A percentile compares a stretch with the other conserved stretches of the same genome.
phyloP scores from a whole-genome alignment of 306 rosid species.

The Acmispon strigosus region DNA sequence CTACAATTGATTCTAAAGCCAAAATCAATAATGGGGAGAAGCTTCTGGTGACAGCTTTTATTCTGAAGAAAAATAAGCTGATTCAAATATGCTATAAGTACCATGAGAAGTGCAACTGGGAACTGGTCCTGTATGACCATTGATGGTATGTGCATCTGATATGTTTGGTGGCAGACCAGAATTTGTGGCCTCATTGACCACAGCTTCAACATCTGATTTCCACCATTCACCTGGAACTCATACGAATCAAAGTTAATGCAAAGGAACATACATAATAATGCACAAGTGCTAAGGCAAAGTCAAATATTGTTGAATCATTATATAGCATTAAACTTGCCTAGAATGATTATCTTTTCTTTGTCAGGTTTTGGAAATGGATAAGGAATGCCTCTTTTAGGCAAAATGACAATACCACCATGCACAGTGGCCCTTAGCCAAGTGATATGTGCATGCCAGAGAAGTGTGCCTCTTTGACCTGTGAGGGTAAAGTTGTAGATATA shows the following conservation, averaged over 20 bases:
- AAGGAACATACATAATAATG: background rate
- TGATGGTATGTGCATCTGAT: slow-evolving; percentile 68
- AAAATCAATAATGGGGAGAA: too few relatives aligned
- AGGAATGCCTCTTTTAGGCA: slow-evolving; percentile 53
- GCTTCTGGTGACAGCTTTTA: too few relatives aligned
- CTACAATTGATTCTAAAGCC: too few relatives aligned
- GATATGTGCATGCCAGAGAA: slow-evolving; percentile 80
- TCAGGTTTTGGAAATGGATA: slow-evolving; percentile 67
- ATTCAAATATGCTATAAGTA: slow-evolving; percentile 8
- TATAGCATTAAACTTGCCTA: slow-evolving; percentile 29
- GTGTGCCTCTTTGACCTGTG: slow-evolving; percentile 69
- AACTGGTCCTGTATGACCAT: slow-evolving; percentile 56
- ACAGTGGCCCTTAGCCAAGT: slow-evolving; percentile 73
- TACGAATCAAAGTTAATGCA: background rate
- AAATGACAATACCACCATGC: slow-evolving; percentile 63
- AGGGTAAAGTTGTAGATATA: slow-evolving; percentile 61
- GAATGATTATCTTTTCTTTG: slow-evolving; percentile 45
- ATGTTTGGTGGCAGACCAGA: slow-evolving; percentile 60
- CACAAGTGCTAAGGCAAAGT: background rate
- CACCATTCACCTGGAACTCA: slow-evolving; percentile 62
- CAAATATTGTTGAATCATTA: background rate
- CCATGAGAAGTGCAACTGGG: slow-evolving; percentile 56
- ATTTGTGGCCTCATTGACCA: slow-evolving; percentile 36
- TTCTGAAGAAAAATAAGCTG: too few relatives aligned
- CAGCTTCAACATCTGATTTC: slow-evolving; percentile 73